These are phyloP conservation scores for Ilyonectria destructans DNA, from an alignment of 2,329 filamentous ascomycete genomes.

Conservation along the genomic window DNA sequence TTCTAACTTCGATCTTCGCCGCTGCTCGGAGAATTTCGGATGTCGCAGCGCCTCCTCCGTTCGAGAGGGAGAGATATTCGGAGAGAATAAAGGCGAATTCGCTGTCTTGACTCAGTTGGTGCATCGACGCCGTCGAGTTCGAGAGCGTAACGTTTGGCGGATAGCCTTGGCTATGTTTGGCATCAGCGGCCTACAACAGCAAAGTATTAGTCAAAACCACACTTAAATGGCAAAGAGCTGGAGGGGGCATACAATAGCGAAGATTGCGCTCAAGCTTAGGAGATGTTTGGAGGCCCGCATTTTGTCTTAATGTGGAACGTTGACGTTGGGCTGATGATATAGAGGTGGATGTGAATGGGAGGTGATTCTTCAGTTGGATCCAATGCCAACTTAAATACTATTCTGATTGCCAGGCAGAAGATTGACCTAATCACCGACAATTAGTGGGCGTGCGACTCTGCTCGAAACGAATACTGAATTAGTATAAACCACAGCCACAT, in stretches of 20 bases:
- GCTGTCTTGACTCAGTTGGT: conserved; percentile 32
- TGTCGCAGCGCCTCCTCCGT: conserved; percentile 32
- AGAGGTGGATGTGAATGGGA: neutral
- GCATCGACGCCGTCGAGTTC: conserved; percentile 34
- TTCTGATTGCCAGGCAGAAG: neutral
- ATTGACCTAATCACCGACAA: neutral
- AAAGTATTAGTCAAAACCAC: neutral
- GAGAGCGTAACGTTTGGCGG: conserved; percentile 22
- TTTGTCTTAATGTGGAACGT: neutral
- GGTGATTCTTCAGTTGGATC: neutral
- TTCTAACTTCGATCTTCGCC: conserved; percentile 17
- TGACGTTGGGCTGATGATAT: neutral
- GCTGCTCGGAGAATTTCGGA: conserved; percentile 34
- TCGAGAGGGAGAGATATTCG: conserved; percentile 36
- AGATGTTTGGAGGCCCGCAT: neutral
- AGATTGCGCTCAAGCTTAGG: neutral
- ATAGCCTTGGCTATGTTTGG: neutral
- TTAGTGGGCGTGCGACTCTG: neutral
- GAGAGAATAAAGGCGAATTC: conserved; percentile 38
- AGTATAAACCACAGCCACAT: neutral
- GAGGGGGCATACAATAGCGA: neutral
- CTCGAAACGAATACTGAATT: neutral
- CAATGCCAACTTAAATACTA: neutral
- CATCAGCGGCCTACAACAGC: neutral
- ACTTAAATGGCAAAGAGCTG: neutral